Evolutionary conservation across 768 basidiomycete species (phyloP).

Genomic region (Mrakia hoshinonis): DNA sequence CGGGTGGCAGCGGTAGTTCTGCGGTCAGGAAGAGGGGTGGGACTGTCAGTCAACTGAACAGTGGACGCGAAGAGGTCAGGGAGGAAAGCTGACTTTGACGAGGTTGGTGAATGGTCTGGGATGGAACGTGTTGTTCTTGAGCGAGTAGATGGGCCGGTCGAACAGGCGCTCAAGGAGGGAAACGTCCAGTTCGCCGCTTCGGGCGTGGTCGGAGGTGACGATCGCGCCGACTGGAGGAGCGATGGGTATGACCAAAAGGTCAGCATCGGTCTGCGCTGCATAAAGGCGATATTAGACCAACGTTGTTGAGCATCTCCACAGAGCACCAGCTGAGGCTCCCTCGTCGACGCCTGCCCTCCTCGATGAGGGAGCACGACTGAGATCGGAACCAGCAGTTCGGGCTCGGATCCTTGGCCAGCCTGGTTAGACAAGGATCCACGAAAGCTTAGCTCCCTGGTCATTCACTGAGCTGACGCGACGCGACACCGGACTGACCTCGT

Average conservation of each 20-base stretch:
- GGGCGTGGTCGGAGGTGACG: constrained; percentile 34
- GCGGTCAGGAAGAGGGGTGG: constrained; percentile 8
- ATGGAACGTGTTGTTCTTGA: neutral
- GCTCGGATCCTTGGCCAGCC: constrained; percentile 42
- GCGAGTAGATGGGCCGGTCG: constrained; percentile 32
- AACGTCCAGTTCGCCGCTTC: constrained; percentile 38
- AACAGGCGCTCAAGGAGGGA: constrained; percentile 41
- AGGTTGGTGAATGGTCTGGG: constrained; percentile 29
- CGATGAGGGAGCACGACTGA: constrained; percentile 31
- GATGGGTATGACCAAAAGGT: no score
- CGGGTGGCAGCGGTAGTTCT: constrained; percentile 41
- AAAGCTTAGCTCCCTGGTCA: neutral
- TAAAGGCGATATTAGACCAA: no score
- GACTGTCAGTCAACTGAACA: neutral
- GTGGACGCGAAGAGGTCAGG: neutral
- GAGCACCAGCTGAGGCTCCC: constrained; percentile 35
- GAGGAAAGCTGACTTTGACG: constrained; percentile 22
- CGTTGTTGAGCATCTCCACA: constrained; percentile 41
- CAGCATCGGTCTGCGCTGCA: no score
- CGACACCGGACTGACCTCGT: constrained; percentile 35
- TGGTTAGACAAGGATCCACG: constrained; percentile 7
- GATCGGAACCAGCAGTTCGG: constrained; percentile 38
- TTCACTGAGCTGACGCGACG: neutral
- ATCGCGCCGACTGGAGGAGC: constrained; percentile 37
- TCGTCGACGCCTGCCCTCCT: neutral